Conservation (phyloP, 2,329 filamentous ascomycete species). For the Orbilia oligospora region DNA sequence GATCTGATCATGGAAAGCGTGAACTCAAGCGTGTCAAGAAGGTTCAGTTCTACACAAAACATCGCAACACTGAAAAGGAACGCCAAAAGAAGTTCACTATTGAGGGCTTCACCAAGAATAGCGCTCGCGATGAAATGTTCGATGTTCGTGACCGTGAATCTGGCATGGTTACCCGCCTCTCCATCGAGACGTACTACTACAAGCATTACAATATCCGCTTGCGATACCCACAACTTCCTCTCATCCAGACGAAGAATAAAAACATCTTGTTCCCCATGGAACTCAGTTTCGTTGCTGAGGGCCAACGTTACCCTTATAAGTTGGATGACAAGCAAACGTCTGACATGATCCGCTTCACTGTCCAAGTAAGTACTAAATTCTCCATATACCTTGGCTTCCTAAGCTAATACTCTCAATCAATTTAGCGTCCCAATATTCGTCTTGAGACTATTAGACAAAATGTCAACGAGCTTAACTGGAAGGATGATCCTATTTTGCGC, state of each 20-base stretch:
- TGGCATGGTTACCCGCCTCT: conserved; percentile 71
- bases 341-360: conserved; percentile 93
- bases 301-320: conserved; percentile 77
- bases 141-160: conserved; percentile 68
- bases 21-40: conserved; percentile 72
- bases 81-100: conserved; percentile 71
- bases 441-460: conserved; percentile 77
- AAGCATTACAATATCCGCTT: conserved; percentile 72
- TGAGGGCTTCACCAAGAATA: conserved; percentile 71
- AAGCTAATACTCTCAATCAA: conserved; percentile 28
- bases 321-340: conserved; percentile 77
- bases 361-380: conserved; percentile 68
- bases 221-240: conserved; percentile 70
- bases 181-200: conserved; percentile 73
- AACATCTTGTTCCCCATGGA: conserved; percentile 76
- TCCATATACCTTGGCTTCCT: neutral
- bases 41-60: conserved; percentile 73
- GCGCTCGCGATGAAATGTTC: conserved; percentile 74
- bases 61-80: conserved; percentile 69
- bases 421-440: conserved; percentile 75
- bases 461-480: conserved; percentile 78
- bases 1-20: conserved; percentile 65
- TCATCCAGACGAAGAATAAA: conserved; percentile 72
- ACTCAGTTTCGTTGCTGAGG: conserved; percentile 68
- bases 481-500: conserved; percentile 77